Evolutionary conservation across 305 asterid species (phyloP), one percentile per base, ranked within the genome.

Genomic region (Solanum aculeatissimum): DNA sequence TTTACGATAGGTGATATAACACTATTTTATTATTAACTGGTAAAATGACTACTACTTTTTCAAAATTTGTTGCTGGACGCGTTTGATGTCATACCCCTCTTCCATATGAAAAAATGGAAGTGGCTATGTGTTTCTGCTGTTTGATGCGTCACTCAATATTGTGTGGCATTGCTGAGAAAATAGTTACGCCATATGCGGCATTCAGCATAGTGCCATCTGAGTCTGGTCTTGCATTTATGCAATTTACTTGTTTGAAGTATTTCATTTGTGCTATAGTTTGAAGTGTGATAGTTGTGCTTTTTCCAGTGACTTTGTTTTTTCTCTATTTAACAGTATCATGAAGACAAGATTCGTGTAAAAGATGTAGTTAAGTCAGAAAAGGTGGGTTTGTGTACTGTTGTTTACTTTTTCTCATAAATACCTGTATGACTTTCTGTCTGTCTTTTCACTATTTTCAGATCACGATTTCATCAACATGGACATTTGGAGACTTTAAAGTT

Each of bases 311-410:
- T 11, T 77, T 82, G 58, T 83, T 47, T 47, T 78, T 75, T 84
- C 65, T 42, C 88, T 84, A 9, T 82, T 25, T 75, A 86, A 87
- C 93, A 96, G 99, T 96, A 93, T 83, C 97, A 95, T 84, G 98
- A 93, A 81, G 97, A 94, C 88, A 96, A 92, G 85, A 82, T 92
- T 47, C 90, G 78, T 53, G 81, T 96, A 85, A 96, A 96, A 93
- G 98, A 95, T 85, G 90, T 79, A 38, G 54, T 96, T 88, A 96
- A 96, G 92, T 91, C 87, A 84, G 98, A 92, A 86, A 92, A 94
- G 96, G 99, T 91, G 84, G 66, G 87, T 43, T 65, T 62, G 71
- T 25, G 77, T 51, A 47, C 27, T 60, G 25, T 25, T 57, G 10
- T 68, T 29, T 60, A 29, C 45, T 63, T 68, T 23, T 55, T 21